phyloP scores from a whole-genome alignment of 768 basidiomycete genomes.

The Boletus speciosus region DNA sequence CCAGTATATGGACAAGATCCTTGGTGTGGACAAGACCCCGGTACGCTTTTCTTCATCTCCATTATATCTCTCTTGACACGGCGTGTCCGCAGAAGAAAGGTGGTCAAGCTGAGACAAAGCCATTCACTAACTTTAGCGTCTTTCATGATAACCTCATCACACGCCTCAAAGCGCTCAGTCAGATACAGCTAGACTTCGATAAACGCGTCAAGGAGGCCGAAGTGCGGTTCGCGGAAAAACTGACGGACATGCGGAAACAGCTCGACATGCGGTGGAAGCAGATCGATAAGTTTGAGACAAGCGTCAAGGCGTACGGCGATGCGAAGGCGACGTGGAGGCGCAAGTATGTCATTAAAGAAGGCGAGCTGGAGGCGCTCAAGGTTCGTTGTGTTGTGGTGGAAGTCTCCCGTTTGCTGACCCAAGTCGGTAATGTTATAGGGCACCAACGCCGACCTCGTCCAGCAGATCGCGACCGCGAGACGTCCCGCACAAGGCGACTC shows the following conservation, averaged over 20 bases:
- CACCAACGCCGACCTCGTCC: conserved; percentile 68
- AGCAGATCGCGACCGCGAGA: conserved; percentile 62
- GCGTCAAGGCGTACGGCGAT: conserved; percentile 78
- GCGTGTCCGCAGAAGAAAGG: conserved; percentile 57
- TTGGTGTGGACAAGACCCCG: conserved; percentile 83
- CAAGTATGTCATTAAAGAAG: conserved; percentile 77
- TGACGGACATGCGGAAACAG: conserved; percentile 79
- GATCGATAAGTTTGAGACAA: conserved; percentile 87
- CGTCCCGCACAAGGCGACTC: conserved; percentile 58
- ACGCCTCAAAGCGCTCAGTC: conserved; percentile 77
- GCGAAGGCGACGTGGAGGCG: conserved; percentile 81
- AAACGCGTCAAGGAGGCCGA: conserved; percentile 81
- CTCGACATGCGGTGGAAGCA: conserved; percentile 87
- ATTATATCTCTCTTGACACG: background rate
- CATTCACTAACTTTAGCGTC: conserved; percentile 88
- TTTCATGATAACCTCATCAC: conserved; percentile 94
- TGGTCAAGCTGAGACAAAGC: conserved; percentile 78
- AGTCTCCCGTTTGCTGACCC: background rate
- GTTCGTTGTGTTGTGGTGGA: conserved; percentile 37
- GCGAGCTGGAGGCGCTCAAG: conserved; percentile 86
- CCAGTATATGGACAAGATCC: conserved; percentile 92
- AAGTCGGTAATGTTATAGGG: conserved; percentile 39
- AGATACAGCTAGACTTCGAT: conserved; percentile 86
- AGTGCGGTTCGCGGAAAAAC: conserved; percentile 62
- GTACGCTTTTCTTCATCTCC: conserved; percentile 43